Conservation (phyloP, 331 rosid genomes). For the Malus hybrid region DNA sequence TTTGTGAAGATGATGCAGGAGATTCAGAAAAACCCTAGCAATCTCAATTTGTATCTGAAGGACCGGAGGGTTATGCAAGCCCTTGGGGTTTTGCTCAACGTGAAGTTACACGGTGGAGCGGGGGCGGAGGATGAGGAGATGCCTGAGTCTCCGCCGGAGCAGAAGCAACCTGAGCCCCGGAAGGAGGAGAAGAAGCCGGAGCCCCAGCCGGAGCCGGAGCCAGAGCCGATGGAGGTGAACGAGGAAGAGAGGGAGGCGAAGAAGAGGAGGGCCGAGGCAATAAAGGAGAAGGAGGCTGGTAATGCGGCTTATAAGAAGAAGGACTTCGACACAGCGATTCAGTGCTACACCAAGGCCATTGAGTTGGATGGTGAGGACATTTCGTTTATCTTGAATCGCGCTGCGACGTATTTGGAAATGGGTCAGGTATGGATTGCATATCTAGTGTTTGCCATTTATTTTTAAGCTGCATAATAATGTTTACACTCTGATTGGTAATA, state of each 20-base stretch:
- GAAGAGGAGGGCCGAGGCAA: slow-evolving; percentile 58
- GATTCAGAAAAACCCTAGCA: slow-evolving; percentile 65
- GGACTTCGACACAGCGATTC: slow-evolving; percentile 73
- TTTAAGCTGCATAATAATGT: not conserved
- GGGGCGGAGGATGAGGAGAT: slow-evolving; percentile 44
- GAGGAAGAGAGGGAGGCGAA: slow-evolving; percentile 42
- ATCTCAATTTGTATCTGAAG: slow-evolving; percentile 53
- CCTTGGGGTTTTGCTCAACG: slow-evolving; percentile 77
- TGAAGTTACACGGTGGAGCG: slow-evolving; percentile 35
- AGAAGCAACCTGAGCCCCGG: slow-evolving; percentile 38
- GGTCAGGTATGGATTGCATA: slow-evolving; percentile 49
- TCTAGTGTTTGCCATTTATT: not conserved
- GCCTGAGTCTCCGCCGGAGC: slow-evolving; percentile 43
- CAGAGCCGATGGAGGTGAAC: slow-evolving; percentile 43
- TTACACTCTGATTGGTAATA: not conserved
- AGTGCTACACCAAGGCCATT: slow-evolving; percentile 65
- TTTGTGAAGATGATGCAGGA: slow-evolving; percentile 86
- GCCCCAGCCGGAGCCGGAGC: slow-evolving; percentile 23
- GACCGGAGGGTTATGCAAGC: slow-evolving; percentile 94
- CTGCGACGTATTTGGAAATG: slow-evolving; percentile 90
- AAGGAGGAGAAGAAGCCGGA: slow-evolving; percentile 4
- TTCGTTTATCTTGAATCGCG: slow-evolving; percentile 68
- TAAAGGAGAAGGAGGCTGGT: slow-evolving; percentile 78
- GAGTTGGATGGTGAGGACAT: slow-evolving; percentile 81
- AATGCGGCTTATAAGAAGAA: slow-evolving; percentile 91